Evolutionary conservation across 352 stramenopile genomes (phyloP).

Genomic region (Lagenidium giganteum): DNA sequence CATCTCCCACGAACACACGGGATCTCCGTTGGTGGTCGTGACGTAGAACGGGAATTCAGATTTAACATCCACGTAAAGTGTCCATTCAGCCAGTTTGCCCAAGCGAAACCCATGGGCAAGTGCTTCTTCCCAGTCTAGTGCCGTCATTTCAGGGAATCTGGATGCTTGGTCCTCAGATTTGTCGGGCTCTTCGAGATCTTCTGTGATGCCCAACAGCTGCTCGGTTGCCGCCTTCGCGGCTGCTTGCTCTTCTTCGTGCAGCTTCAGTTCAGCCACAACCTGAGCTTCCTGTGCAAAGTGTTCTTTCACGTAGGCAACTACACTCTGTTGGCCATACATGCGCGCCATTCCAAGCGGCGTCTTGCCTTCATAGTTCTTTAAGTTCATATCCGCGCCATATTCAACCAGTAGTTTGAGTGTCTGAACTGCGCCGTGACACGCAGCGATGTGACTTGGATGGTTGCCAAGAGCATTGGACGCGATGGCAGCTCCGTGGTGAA

Average conservation of each 20-base stretch:
- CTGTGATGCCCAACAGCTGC: no score
- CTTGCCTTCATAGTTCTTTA: conserved; percentile 79
- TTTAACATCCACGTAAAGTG: conserved; percentile 57
- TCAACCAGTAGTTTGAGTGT: conserved; percentile 69
- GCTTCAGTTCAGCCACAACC: neutral
- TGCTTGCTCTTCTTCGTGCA: conserved; percentile 5
- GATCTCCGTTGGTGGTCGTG: conserved; percentile 3
- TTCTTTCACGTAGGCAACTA: conserved; percentile 57
- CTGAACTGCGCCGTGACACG: conserved; percentile 46
- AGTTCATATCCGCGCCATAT: conserved; percentile 79
- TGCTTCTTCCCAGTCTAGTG: conserved; percentile 37
- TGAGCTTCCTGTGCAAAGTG: conserved; percentile 51
- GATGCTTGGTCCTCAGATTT: conserved; percentile 9
- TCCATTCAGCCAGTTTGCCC: conserved; percentile 65
- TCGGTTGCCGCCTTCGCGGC: no score
- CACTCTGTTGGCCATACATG: conserved; percentile 47
- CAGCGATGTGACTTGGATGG: conserved; percentile 70
- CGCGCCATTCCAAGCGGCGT: conserved; percentile 71
- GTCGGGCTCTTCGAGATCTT: conserved; percentile 8
- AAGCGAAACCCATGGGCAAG: conserved; percentile 40
- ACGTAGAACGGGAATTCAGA: conserved; percentile 54
- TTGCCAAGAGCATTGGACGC: conserved; percentile 56
- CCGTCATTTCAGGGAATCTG: conserved; percentile 13
- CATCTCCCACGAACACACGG: conserved; percentile 46
- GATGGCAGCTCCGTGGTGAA: conserved; percentile 48